These are phyloP conservation scores for Pichia sp. DNA, from an alignment of 1,139 yeast species.

Conservation along the genomic window DNA sequence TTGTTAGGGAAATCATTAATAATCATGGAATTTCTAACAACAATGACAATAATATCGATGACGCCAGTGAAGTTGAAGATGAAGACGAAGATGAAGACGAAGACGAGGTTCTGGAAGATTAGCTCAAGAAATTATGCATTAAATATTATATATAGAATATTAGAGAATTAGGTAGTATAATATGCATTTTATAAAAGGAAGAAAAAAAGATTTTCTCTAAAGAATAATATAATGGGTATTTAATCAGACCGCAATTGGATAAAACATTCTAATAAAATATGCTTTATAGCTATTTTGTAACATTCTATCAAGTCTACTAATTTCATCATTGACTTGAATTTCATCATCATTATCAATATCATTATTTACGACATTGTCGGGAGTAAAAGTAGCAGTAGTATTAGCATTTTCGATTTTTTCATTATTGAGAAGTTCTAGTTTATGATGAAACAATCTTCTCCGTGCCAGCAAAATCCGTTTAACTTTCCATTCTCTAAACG, in stretches of 20 bases:
- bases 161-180: too few relatives aligned
- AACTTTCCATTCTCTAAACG: constrained; percentile 39
- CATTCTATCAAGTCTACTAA: constrained; percentile 25
- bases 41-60: neutral
- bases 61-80: too few relatives aligned
- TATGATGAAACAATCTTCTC: constrained; percentile 2
- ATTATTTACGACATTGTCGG: neutral
- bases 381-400: neutral
- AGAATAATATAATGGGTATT: constrained; percentile 14
- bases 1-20: neutral
- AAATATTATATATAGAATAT: neutral
- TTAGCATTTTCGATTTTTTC: neutral
- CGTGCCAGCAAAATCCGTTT: constrained; percentile 27
- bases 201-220: neutral
- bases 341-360: constrained; percentile 6
- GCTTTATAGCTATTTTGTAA: constrained; percentile 23
- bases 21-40: neutral
- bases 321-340: constrained; percentile 5
- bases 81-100: constrained; percentile 1
- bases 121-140: too few relatives aligned
- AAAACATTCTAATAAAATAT: constrained; percentile 32
- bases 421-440: neutral
- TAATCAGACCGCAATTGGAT: constrained; percentile 34
- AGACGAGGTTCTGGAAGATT: constrained; percentile 4
- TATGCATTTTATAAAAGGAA: neutral